Evolutionary conservation across 306 rosid genomes (phyloP), one percentile per base, ranked within the genome.

Genomic region (Medicago ruthenica): DNA sequence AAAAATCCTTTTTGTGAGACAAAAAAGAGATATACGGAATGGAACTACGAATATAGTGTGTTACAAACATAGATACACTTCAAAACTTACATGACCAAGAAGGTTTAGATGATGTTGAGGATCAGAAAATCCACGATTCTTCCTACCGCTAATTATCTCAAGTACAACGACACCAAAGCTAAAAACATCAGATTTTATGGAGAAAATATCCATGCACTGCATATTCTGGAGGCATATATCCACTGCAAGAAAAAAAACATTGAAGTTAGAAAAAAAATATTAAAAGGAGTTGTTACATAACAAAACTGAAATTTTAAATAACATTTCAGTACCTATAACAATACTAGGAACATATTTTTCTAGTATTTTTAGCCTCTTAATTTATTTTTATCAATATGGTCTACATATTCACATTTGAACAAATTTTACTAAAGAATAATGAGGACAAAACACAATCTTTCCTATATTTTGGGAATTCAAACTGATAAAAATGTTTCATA

Each of bases 201-300:
- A 62, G 22, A 62, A 62, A 16, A 16, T 12, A 62, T 31, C 71
- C 71, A 66, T 20, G 71, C 9, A 59, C 65, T 24, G 39, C 65
- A 59, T 59, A 59, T 59, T 59, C 65, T 2, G 65, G 65, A 59
- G 45, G 44, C 68, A 62, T 62, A 62, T 62, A 62, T 21, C 68
- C 68, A 16, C 68, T 62, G 44, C 44, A 59, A 12, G 8, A 22
- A 58, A 55, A 59, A 24, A 13, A 58, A 27, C 31, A n/a, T 9
- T 21, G n/a, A 58, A 24, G 39, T 22, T 21, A 8, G 8, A 58
- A 21, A 22, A 9, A 57, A 57, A 4, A 9, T 21, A 57, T 21
- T 57, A 57, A 21, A 21, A 21, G 1, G 4, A 15, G 61, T 18
- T 3, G 14, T 18, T 14, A 54, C 61, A 18, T 18, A 2, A 12